These are phyloP conservation scores for Hanseniaspora lachancei DNA, from an alignment of 805 yeast genomes.

Conservation along the genomic window DNA sequence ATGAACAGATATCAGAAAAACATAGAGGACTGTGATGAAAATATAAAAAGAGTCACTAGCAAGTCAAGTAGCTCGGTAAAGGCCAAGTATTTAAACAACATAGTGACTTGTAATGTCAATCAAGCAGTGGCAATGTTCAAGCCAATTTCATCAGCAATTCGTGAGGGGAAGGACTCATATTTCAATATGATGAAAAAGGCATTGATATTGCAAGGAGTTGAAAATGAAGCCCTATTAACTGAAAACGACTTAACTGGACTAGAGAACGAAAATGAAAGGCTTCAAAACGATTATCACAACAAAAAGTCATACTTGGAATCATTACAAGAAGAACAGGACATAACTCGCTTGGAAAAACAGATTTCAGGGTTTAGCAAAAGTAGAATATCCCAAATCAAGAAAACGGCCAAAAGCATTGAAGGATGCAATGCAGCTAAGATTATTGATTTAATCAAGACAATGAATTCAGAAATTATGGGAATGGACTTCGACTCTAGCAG, in stretches of 20 bases:
- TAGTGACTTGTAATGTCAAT: not conserved
- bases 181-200: not conserved
- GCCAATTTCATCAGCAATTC: not conserved
- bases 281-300: not conserved
- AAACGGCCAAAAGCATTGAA: not conserved
- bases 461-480: conserved; percentile 4
- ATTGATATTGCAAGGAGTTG: not conserved
- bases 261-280: not conserved
- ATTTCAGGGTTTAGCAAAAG: not conserved
- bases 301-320: not conserved
- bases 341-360: not conserved
- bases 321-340: not conserved
- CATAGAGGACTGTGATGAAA: conserved; percentile 27
- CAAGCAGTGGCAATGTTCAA: conserved; percentile 4
- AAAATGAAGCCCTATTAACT: conserved; percentile 1
- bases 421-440: not conserved
- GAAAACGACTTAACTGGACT: not conserved
- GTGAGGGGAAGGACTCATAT: not conserved
- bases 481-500: conserved; percentile 1
- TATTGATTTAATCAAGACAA: not conserved
- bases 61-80: not conserved
- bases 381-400: not conserved
- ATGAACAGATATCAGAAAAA: conserved; percentile 24
- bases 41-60: conserved; percentile 22
- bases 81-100: not conserved